Evolutionary conservation across 768 basidiomycete species (phyloP).

Genomic region (Pisolithus orientalis): DNA sequence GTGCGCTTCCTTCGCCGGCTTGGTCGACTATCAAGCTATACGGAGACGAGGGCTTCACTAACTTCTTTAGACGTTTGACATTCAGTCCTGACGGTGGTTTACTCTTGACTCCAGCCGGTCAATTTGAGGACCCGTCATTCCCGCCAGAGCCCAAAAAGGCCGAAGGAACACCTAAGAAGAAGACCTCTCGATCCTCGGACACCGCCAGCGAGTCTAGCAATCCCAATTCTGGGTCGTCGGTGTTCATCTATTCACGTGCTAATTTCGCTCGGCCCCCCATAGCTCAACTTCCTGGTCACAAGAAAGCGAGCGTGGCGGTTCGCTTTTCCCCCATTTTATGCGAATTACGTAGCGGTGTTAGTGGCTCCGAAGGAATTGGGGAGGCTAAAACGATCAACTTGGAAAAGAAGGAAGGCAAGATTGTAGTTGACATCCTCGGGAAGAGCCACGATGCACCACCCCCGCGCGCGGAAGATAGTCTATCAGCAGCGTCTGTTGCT

Average conservation of each 20-base stretch:
- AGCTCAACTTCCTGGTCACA: constrained; percentile 93
- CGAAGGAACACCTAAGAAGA: constrained; percentile 47
- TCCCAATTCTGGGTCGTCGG: constrained; percentile 47
- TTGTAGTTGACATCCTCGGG: constrained; percentile 59
- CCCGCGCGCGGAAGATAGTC: constrained; percentile 13
- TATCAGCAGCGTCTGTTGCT: constrained; percentile 2
- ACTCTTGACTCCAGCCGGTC: constrained; percentile 91
- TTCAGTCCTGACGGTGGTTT: constrained; percentile 95
- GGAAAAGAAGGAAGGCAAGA: constrained; percentile 54
- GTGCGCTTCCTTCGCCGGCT: constrained; percentile 53
- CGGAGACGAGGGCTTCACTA: constrained; percentile 91
- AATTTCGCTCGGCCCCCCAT: constrained; percentile 92
- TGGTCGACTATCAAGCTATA: constrained; percentile 80
- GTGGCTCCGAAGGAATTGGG: constrained; percentile 24
- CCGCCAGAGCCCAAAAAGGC: constrained; percentile 23
- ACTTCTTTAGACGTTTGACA: constrained; percentile 90
- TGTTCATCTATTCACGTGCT: constrained; percentile 93
- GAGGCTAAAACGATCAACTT: constrained; percentile 56
- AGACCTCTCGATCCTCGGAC: constrained; percentile 47
- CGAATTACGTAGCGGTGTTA: constrained; percentile 68
- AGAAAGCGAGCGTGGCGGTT: constrained; percentile 92
- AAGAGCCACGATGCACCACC: constrained; percentile 8
- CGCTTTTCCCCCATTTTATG: constrained; percentile 91
- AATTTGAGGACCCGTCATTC: constrained; percentile 89
- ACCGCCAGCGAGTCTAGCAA: constrained; percentile 25